Evolutionary conservation across 257 asterid species (phyloP).

Genomic region (Solanum sitiens): DNA sequence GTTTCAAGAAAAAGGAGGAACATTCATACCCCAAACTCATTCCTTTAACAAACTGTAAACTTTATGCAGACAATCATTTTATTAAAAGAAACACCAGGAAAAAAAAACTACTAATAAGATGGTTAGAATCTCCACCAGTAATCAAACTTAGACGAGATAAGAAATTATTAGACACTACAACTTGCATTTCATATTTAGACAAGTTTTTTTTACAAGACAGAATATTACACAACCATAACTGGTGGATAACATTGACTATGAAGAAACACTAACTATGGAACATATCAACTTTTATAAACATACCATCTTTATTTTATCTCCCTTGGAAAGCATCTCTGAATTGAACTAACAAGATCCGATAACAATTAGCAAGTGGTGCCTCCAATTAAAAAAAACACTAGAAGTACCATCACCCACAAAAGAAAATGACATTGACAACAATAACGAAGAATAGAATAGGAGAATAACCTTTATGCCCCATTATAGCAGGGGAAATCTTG

Average conservation of each 20-base stretch:
- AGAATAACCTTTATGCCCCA: too few species aligned
- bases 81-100: background rate
- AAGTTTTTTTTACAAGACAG: background rate
- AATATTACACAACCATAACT: background rate
- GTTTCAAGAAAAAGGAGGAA: too few species aligned
- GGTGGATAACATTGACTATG: background rate
- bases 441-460: too few species aligned
- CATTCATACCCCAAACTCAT: too few species aligned
- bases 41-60: too few species aligned
- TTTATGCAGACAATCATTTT: background rate
- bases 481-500: too few species aligned
- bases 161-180: background rate
- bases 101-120: background rate
- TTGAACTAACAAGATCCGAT: constrained; percentile 11
- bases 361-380: too few species aligned
- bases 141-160: background rate
- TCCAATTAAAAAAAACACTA: too few species aligned
- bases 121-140: background rate
- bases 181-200: background rate
- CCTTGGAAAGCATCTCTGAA: constrained; percentile 85
- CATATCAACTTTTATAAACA: background rate
- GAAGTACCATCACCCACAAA: too few species aligned
- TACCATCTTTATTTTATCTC: constrained; percentile 92
- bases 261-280: background rate
- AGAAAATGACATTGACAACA: too few species aligned